Evolutionary conservation across 768 basidiomycete species (phyloP), one percentile per base, ranked within the genome.

Genomic region (Tulasnella sp.): DNA sequence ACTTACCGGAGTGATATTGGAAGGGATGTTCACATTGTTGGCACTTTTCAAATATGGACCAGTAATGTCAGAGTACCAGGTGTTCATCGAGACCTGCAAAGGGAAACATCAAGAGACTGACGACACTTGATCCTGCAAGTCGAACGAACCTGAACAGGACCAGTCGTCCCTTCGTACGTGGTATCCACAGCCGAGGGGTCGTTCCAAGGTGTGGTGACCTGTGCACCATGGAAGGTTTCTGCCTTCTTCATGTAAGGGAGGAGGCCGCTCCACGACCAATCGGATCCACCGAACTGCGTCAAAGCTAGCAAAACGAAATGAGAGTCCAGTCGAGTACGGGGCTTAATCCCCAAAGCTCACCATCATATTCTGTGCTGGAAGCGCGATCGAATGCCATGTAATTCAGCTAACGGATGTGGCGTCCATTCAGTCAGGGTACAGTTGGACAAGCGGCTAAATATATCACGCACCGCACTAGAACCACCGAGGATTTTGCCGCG

Each of bases 401-500:
- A n/a, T 55, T 43, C 23, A 55, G 36, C 52, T 41, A 43, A 32
- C 14, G 15, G 9, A 34, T 9, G 17, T 14, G 49, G 21, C 14
- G 29, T 8, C 21, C 49, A 32, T 19, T 31, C n/a, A 35, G 25
- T 6, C 14, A 17, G 6, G 34, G 25, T 36, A 21, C 49, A 51
- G 25, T 19, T 35, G 31, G 35, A 32, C 21, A 37, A 17, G 19
- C 49, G 49, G 29, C 34, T 34, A 21, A 15, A 21, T 11, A 29
- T 32, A 35, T 29, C 27, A 31, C 40, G 14, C 29, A 55, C 40
- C 36, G 52, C 52, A 14, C 52, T 55, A 25, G 52, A 55, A 46
- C 52, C 52, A 55, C 52, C 52, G 27, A 55, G 52, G n/a, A 55
- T 29, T 32, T 55, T 55, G 36, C 52, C 52, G 39, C 52, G 39